Percentiles rank a stretch among this genome's conserved stretches.
phyloP scores from a whole-genome alignment of 108 stramenopile species.

The Aurantiochytrium sp. region DNA sequence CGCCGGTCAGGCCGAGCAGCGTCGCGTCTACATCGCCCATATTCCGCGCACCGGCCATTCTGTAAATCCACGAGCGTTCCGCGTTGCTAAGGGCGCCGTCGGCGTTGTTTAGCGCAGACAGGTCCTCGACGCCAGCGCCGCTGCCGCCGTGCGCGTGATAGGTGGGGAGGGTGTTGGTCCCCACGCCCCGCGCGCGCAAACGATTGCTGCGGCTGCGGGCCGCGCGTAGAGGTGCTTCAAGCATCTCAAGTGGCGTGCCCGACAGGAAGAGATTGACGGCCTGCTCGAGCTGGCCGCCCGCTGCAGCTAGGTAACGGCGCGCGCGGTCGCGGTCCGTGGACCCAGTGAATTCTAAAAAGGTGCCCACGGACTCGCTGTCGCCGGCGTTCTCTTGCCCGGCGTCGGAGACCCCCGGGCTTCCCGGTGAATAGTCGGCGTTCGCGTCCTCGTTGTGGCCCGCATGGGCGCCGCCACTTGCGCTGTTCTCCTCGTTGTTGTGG shows the following conservation, averaged over 20 bases:
- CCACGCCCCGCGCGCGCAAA: not conserved
- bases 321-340: constrained; percentile 1
- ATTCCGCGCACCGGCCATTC: not conserved
- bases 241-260: constrained; percentile 3
- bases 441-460: not conserved
- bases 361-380: not conserved
- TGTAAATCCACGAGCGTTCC: not conserved
- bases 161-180: not conserved
- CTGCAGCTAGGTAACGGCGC: not conserved
- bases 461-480: not conserved
- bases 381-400: no score
- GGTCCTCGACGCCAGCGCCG: not conserved
- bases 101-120: not conserved
- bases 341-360: constrained; percentile 10
- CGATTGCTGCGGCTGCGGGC: not conserved
- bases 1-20: not conserved
- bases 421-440: not conserved
- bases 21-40: not conserved
- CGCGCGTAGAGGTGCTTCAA: not conserved
- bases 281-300: constrained; percentile 1
- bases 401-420: not conserved
- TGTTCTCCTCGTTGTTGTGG: not conserved
- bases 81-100: not conserved
- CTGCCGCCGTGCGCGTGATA: not conserved
- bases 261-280: constrained; percentile 17